phyloP scores from a whole-genome alignment of 164 flowering plant genomes.

The grape (Vitis vinifera) region DNA sequence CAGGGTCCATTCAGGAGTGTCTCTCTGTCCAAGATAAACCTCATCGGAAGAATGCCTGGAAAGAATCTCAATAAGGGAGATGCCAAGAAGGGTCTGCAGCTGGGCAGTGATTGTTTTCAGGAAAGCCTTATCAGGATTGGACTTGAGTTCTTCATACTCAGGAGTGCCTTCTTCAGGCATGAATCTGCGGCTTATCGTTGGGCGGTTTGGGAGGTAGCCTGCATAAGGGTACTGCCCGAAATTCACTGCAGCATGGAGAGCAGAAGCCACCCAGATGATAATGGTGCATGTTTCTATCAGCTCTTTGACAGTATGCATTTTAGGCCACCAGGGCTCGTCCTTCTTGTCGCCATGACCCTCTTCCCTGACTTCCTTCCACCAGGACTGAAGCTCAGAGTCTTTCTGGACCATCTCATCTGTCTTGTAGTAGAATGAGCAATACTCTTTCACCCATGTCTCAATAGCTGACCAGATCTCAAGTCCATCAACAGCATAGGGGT shows the following conservation, averaged over 20 bases:
- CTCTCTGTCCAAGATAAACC: conserved; percentile 48
- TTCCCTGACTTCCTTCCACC: conserved; percentile 20
- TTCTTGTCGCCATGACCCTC: conserved; percentile 26
- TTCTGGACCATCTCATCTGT: conserved; percentile 3
- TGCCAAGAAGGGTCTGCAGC: conserved; percentile 39
- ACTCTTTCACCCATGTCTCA: conserved; percentile 21
- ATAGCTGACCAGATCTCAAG: conserved; percentile 24
- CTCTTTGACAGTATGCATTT: conserved; percentile 12
- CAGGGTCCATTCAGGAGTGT: conserved; percentile 36
- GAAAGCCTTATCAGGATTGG: conserved; percentile 26
- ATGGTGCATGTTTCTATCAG: conserved; percentile 24
- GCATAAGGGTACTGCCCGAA: conserved; percentile 36
- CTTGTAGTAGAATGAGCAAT: conserved; percentile 23
- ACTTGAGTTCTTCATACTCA: conserved; percentile 27
- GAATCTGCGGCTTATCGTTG: conserved; percentile 27
- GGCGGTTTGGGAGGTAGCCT: conserved; percentile 33
- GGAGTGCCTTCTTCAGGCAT: conserved; percentile 29
- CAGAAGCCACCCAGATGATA: conserved; percentile 39
- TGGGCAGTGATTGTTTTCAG: conserved; percentile 31
- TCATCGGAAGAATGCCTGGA: conserved; percentile 51
- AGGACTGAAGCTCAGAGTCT: conserved; percentile 16
- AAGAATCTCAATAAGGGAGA: conserved; percentile 40
- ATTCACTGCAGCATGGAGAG: conserved; percentile 38
- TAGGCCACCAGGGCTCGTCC: conserved; percentile 27
- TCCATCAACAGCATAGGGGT: conserved; percentile 27